Evolutionary conservation across 176 grass and related monocot genomes (phyloP), one percentile per base, ranked within the genome.

Genomic region (Saccharum officinarum): DNA sequence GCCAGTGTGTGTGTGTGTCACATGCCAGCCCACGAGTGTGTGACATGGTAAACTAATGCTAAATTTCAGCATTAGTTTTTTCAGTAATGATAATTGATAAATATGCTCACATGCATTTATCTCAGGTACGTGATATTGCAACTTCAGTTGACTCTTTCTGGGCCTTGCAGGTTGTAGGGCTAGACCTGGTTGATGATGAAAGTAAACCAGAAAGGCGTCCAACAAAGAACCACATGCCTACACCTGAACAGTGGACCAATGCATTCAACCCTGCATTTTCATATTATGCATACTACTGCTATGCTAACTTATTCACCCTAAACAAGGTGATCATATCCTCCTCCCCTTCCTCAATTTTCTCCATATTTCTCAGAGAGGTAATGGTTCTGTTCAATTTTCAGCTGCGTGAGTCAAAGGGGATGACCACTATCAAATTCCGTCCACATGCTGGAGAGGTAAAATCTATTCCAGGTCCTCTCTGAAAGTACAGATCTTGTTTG

Each of bases 201-300:
- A 99, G 97, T 86, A 99, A 99, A 86, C 97, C 92, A 40, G 97
- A 99, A 88, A 94, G 97, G 61, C 87, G 97, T 33, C 97, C 97
- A 84, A 99, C 97, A 70, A 99, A 99, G 82, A 93, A 99, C 75
- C 97, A 99, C 75, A 99, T 99, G 97, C 97, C 97, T 16, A 99
- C 93, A 39, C 97, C 97, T 66, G 90, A 83, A 49, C 88, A 96
- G 50, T 99, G 97, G 97, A 99, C 97, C 26, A 99, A 99, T 89
- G 88, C 92, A 34, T 99, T 99, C 62, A 99, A 99, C 80, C 97
- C 97, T 65, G 97, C 97, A 82, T 99, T 96, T 86, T 92, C 97
- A 70, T 99, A 99, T 77, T 99, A 99, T 94, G 97, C 81, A 5
- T 99, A 99, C 88, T 99, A 99, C 80, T 96, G 93, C 86, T 96